phyloP scores from a whole-genome alignment of 2,329 filamentous ascomycete genomes.

The Apiospora rasikravindrae region DNA sequence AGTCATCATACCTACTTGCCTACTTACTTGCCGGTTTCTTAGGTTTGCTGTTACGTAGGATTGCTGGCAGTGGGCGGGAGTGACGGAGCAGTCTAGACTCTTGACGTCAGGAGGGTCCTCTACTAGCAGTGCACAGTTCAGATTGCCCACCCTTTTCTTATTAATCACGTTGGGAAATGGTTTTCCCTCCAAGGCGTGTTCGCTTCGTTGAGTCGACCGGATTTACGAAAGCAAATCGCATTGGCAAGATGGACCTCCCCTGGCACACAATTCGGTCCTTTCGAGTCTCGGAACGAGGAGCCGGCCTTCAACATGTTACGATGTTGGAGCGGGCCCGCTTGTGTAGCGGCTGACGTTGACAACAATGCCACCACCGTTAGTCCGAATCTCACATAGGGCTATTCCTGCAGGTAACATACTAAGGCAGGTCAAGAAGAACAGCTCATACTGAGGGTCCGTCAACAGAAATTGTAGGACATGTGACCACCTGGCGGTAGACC shows the following conservation, averaged over 20 bases:
- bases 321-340: neutral
- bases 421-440: neutral
- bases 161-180: neutral
- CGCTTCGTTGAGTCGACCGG: neutral
- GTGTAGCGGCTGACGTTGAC: neutral
- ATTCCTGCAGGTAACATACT: neutral
- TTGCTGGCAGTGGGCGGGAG: neutral
- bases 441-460: neutral
- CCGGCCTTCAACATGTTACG: neutral
- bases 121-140: neutral
- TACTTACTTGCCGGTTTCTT: neutral
- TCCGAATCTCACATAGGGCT: neutral
- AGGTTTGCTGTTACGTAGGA: neutral
- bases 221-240: neutral
- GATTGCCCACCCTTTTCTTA: conserved; percentile 13
- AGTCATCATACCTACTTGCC: neutral
- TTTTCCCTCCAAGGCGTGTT: neutral
- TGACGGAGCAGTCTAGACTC: conserved; percentile 6
- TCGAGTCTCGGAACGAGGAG: neutral
- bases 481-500: neutral
- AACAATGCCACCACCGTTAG: neutral
- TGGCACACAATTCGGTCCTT: neutral
- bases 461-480: neutral
- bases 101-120: conserved; percentile 8
- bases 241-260: neutral